Base-by-base conservation (phyloP, 139 green algal genomes). In the Chlorella sp. region DNA sequence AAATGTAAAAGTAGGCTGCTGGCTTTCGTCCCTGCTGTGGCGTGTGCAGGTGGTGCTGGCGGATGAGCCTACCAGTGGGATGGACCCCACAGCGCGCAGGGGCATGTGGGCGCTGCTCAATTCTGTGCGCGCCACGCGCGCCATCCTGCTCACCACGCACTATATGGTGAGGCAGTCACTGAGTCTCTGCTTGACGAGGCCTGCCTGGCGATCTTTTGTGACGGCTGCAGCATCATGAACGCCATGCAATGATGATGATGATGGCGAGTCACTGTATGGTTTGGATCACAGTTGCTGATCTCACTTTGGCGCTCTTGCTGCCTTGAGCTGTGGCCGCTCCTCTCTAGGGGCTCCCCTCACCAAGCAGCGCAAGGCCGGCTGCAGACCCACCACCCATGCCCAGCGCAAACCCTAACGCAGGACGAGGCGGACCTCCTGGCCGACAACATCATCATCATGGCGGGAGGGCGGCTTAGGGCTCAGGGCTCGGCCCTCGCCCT, bases 41-140 rank as follows among this genome's bases (percentile, higher is more conserved):
- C n/a, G n/a, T n/a, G n/a, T 55, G 42, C 42, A 55, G 30, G 72
- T 86, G 3, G 80, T 85, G 14, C 79, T 87, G 26, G 72, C 93
- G 64, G 87, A 93, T 33, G 81, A 91, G 80, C 88, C 88, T 6
- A 94, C 89, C 35, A 85, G 65, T 34, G 87, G 86, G 26, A 91
- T 94, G 88, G 89, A 94, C 74, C 89, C 89, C 55, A 64, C 55
- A 31, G 55, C 55, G 4, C 22, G 55, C 14, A 10, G 55, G 20
- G 55, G 22, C 55, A 10, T 64, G 55, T 64, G 55, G 55, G 55
- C 55, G 55, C 55, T 64, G 78, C 59, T 65, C 62, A 2, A 65
- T 64, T 22, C 66, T 51, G 59, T 5, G 1, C 50, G 68, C 32
- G 29, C 22, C 26, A 34, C 17, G 0, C 27, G 66, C 17, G 69